These are phyloP conservation scores for Aspergillus transmontanensis DNA, from an alignment of 2,329 filamentous ascomycete species.

Conservation along the genomic window DNA sequence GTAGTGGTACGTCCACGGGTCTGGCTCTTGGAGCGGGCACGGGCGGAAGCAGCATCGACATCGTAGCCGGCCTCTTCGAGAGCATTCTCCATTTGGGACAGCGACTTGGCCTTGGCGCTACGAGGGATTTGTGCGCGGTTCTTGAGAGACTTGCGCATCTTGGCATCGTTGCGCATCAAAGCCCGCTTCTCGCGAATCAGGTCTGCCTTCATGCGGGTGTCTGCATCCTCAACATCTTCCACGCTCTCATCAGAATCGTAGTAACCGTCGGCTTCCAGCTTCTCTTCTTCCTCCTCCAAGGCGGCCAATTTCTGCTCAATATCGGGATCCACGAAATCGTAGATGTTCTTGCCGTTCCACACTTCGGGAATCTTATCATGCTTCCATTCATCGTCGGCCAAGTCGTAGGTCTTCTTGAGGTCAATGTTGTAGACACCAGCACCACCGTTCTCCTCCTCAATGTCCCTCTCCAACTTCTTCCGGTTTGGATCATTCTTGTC, in stretches of 20 bases:
- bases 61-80: conserved; percentile 86
- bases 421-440: conserved; percentile 96
- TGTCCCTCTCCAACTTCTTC: conserved; percentile 76
- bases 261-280: conserved; percentile 85
- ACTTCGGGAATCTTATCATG: conserved; percentile 94
- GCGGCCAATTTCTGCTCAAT: conserved; percentile 91
- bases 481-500: conserved; percentile 86
- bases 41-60: conserved; percentile 70
- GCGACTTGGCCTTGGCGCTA: conserved; percentile 74
- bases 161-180: conserved; percentile 89
- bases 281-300: conserved; percentile 93
- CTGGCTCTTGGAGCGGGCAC: conserved; percentile 64
- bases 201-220: conserved; percentile 87
- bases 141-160: conserved; percentile 95
- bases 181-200: conserved; percentile 93
- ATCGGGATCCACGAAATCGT: conserved; percentile 95
- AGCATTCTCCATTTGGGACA: conserved; percentile 83
- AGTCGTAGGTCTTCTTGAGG: conserved; percentile 81
- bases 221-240: conserved; percentile 85
- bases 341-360: conserved; percentile 93
- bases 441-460: conserved; percentile 90
- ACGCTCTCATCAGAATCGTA: conserved; percentile 85
- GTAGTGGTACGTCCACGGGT: conserved; percentile 71
- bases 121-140: conserved; percentile 93
- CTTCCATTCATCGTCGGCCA: conserved; percentile 91